Percentiles rank a stretch among this genome's conserved stretches.
phyloP scores from a whole-genome alignment of 164 flowering plant species.

The Magnolia sinica region DNA sequence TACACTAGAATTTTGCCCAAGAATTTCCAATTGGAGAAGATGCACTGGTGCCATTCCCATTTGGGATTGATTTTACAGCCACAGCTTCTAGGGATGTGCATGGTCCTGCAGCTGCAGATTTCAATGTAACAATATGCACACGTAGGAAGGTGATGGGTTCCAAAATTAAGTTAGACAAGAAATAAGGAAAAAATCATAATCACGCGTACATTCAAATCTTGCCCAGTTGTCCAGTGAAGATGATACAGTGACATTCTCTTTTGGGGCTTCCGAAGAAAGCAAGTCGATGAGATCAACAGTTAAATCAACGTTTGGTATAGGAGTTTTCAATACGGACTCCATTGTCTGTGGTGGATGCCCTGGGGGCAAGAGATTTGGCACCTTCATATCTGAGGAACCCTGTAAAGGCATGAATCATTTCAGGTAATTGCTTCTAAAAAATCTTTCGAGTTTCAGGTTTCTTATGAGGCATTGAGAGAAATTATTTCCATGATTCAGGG shows the following conservation, averaged over 20 bases:
- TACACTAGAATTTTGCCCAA: constrained; percentile 22
- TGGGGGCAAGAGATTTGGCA: constrained; percentile 11
- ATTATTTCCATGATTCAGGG: too few relatives aligned
- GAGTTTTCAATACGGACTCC: constrained; percentile 16
- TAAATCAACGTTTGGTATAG: constrained; percentile 25
- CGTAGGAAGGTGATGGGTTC: not conserved
- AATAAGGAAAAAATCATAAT: not conserved
- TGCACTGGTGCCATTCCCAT: constrained; percentile 11
- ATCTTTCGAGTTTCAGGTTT: not conserved
- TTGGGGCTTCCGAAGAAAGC: constrained; percentile 29
- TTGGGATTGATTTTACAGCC: constrained; percentile 4
- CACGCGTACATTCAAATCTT: constrained; percentile 19
- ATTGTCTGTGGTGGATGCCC: not conserved
- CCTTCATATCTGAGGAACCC: constrained; percentile 15
- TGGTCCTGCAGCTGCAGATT: constrained; percentile 4
- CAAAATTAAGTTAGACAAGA: not conserved
- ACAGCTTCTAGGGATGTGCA: not conserved
- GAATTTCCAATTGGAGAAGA: constrained; percentile 17
- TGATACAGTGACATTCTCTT: constrained; percentile 12
- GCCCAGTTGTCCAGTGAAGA: constrained; percentile 23
- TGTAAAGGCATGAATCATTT: constrained; percentile 4
- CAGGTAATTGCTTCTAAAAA: not conserved
- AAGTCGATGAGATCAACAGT: constrained; percentile 36
- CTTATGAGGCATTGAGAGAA: not conserved
- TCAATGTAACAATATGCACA: not conserved